Conservation (phyloP, 2,329 filamentous ascomycete genomes). For the Aaosphaeria pasadenensis region DNA sequence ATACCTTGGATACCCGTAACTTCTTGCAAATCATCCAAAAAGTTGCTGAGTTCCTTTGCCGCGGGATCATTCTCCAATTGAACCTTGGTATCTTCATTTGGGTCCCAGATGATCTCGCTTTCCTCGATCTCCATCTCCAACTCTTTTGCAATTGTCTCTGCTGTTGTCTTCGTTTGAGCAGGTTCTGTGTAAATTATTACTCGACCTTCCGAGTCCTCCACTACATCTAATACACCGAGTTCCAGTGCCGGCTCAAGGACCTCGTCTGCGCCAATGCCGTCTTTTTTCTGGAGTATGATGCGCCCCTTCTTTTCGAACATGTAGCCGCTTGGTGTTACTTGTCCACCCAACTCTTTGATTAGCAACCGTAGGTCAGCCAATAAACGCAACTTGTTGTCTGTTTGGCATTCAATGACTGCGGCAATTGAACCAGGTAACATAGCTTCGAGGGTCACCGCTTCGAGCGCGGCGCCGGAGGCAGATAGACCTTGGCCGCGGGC, state of each 20-base stretch:
- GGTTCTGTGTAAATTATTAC: conserved; percentile 71
- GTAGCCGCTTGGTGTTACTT: conserved; percentile 71
- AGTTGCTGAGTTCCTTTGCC: conserved; percentile 55
- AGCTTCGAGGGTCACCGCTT: conserved; percentile 73
- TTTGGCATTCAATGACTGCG: conserved; percentile 80
- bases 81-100: conserved; percentile 76
- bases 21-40: conserved; percentile 62
- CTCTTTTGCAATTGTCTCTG: conserved; percentile 60
- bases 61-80: conserved; percentile 57
- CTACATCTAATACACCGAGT: conserved; percentile 73
- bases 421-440: conserved; percentile 73
- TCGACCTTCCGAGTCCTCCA: conserved; percentile 65
- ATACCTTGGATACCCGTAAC: conserved; percentile 76
- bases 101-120: conserved; percentile 79
- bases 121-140: conserved; percentile 67
- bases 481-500: conserved; percentile 85
- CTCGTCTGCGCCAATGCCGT: conserved; percentile 60
- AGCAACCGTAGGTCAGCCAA: conserved; percentile 69
- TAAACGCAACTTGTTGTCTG: conserved; percentile 73
- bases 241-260: conserved; percentile 81
- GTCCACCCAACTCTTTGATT: conserved; percentile 70
- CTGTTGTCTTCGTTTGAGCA: conserved; percentile 60
- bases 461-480: conserved; percentile 69
- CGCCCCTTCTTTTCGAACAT: conserved; percentile 81
- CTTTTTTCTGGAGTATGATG: conserved; percentile 64